A percentile compares a stretch with the other conserved stretches of the same genome.
These are phyloP conservation scores for Kodamaea alishanica DNA, from an alignment of 1,139 yeast genomes.

Conservation along the genomic window DNA sequence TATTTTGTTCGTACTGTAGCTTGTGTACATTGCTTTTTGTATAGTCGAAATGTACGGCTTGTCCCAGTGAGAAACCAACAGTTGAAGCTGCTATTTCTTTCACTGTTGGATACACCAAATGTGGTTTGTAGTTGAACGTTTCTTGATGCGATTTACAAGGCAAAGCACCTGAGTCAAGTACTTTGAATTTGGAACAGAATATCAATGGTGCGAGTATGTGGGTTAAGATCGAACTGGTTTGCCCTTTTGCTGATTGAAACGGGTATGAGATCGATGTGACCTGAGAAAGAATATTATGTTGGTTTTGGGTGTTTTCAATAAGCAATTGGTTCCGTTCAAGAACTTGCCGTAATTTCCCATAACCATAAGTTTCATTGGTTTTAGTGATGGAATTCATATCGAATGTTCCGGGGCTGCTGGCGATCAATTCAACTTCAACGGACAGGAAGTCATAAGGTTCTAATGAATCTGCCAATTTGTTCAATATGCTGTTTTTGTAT, in stretches of 20 bases:
- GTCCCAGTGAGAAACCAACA: constrained; percentile 49
- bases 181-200: constrained; percentile 17
- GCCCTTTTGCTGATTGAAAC: constrained; percentile 26
- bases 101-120: constrained; percentile 53
- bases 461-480: constrained; percentile 27
- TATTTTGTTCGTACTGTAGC: constrained; percentile 31
- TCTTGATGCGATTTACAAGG: constrained; percentile 25
- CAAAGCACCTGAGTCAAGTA: constrained; percentile 29
- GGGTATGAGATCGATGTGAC: constrained; percentile 62
- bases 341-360: constrained; percentile 45
- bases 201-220: constrained; percentile 51
- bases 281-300: constrained; percentile 46
- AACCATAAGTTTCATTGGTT: constrained; percentile 41
- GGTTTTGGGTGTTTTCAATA: constrained; percentile 14
- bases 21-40: constrained; percentile 19
- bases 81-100: constrained; percentile 44
- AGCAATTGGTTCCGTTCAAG: constrained; percentile 33
- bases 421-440: constrained; percentile 52
- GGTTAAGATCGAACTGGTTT: constrained; percentile 48
- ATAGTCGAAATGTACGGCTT: constrained; percentile 52
- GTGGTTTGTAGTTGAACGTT: constrained; percentile 36
- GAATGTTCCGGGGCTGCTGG: constrained; percentile 50
- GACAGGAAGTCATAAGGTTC: constrained; percentile 39
- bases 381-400: constrained; percentile 13
- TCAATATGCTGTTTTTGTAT: constrained; percentile 33